Percentiles rank a stretch among this genome's conserved stretches.
These are phyloP conservation scores for Cladosporium sp. DNA, from an alignment of 2,329 filamentous ascomycete genomes.

Conservation along the genomic window DNA sequence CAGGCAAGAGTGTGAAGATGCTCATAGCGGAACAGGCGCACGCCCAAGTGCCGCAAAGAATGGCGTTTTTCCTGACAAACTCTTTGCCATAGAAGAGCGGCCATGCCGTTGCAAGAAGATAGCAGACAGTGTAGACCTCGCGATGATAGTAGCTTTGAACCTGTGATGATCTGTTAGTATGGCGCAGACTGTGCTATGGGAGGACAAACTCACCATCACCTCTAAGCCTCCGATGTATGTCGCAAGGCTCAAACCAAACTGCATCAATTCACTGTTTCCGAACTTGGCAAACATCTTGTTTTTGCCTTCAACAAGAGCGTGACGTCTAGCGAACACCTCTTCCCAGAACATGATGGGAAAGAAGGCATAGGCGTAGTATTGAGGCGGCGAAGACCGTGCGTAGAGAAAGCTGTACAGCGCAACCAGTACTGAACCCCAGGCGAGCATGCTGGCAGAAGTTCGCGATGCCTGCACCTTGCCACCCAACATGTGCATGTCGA, in stretches of 20 bases:
- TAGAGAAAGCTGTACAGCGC: constrained; percentile 73
- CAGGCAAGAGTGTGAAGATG: constrained; percentile 80
- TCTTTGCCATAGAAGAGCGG: constrained; percentile 66
- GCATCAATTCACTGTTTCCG: constrained; percentile 52
- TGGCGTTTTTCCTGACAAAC: constrained; percentile 64
- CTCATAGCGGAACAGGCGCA: constrained; percentile 79
- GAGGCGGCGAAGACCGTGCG: constrained; percentile 70
- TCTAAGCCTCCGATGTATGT: constrained; percentile 71
- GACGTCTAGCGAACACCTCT: constrained; percentile 76
- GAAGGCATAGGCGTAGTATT: constrained; percentile 87
- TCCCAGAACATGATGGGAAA: constrained; percentile 98
- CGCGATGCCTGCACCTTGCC: constrained; percentile 61
- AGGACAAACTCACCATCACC: constrained; percentile 52
- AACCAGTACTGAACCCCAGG: constrained; percentile 73
- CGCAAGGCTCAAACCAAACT: constrained; percentile 59
- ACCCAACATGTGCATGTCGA: constrained; percentile 81
- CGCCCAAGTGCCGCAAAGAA: constrained; percentile 66
- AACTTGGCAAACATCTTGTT: constrained; percentile 64
- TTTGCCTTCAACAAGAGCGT: constrained; percentile 62
- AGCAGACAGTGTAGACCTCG: constrained; percentile 78
- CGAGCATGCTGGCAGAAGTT: constrained; percentile 52
- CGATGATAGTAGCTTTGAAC: constrained; percentile 89
- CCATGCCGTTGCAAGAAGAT: constrained; percentile 71
- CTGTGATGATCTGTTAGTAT: constrained; percentile 40
- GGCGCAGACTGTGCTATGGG: too few relatives aligned